These are phyloP conservation scores for Rosa chinensis DNA, from an alignment of 306 rosid genomes.

Conservation along the genomic window DNA sequence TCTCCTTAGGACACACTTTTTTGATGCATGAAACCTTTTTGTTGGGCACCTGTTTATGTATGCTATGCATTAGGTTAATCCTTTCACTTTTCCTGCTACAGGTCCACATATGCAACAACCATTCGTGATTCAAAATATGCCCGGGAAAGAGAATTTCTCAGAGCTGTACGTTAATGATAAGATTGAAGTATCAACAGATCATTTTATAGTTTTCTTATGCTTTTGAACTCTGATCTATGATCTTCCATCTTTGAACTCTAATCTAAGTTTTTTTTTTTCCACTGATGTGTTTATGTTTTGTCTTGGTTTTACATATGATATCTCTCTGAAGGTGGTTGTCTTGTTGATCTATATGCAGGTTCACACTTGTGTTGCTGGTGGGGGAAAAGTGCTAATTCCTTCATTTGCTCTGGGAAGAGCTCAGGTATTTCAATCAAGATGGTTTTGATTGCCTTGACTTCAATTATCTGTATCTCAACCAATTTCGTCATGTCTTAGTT, in stretches of 20 bases:
- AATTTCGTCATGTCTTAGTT: slow-evolving; percentile 3
- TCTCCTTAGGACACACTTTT: background rate
- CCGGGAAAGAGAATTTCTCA: slow-evolving; percentile 92
- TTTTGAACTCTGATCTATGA: background rate
- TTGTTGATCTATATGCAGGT: slow-evolving; percentile 45
- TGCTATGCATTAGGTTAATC: background rate
- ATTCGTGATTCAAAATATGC: slow-evolving; percentile 80
- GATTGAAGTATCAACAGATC: slow-evolving; percentile 7
- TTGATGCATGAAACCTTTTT: background rate
- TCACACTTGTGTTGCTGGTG: slow-evolving; percentile 72
- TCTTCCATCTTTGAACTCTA: background rate
- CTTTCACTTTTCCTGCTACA: slow-evolving; percentile 30
- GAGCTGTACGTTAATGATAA: slow-evolving; percentile 60
- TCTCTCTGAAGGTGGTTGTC: background rate
- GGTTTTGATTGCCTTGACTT: slow-evolving; percentile 10
- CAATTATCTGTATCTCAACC: background rate
- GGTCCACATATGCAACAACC: slow-evolving; percentile 95
- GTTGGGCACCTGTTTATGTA: background rate
- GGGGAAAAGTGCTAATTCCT: slow-evolving; percentile 97
- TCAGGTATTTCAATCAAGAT: slow-evolving; percentile 58
- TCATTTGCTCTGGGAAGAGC: slow-evolving; percentile 98
- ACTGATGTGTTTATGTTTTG: background rate
- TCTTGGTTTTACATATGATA: background rate
- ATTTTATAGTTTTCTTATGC: background rate
- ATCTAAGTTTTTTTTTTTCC: background rate